Conservation (phyloP, 495 filamentous ascomycete genomes). For the Pyronema domesticum region DNA sequence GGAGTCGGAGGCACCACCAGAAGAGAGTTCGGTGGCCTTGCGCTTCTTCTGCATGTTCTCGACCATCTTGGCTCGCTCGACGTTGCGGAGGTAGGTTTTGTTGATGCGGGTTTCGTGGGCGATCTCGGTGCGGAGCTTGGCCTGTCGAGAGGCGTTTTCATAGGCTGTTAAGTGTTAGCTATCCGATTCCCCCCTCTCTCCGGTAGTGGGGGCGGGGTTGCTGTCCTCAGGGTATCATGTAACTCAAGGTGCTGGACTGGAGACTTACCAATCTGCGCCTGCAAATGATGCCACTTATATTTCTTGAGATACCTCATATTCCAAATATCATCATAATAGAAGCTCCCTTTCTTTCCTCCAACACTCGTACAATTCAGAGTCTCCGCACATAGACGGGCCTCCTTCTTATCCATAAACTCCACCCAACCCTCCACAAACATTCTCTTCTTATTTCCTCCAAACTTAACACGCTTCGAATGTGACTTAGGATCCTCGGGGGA, state of each 20-base stretch:
- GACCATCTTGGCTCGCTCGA: constrained; percentile 56
- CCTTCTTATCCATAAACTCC: constrained; percentile 59
- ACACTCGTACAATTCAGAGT: constrained; percentile 65
- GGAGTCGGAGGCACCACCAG: constrained; percentile 18
- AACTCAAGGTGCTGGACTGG: background rate
- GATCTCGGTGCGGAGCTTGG: constrained; percentile 65
- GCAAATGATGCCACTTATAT: constrained; percentile 59
- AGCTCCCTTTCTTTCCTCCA: constrained; percentile 62
- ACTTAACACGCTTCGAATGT: constrained; percentile 39
- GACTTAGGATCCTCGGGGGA: constrained; percentile 54
- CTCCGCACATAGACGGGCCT: constrained; percentile 71
- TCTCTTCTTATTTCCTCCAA: constrained; percentile 75
- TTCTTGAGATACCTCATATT: constrained; percentile 67
- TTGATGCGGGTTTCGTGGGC: constrained; percentile 60
- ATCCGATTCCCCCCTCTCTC: background rate
- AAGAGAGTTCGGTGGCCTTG: constrained; percentile 36
- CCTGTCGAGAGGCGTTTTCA: constrained; percentile 69
- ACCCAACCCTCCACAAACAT: constrained; percentile 87
- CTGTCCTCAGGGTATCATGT: constrained; percentile 2
- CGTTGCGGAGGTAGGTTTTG: constrained; percentile 60
- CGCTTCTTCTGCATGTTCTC: constrained; percentile 49
- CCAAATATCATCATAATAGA: constrained; percentile 89
- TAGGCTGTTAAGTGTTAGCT: constrained; percentile 10
- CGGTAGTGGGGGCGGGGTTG: constrained; percentile 39
- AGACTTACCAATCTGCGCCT: constrained; percentile 25